These are phyloP conservation scores for Metarhizium rileyi DNA, from an alignment of 2,329 filamentous ascomycete species.

Conservation along the genomic window DNA sequence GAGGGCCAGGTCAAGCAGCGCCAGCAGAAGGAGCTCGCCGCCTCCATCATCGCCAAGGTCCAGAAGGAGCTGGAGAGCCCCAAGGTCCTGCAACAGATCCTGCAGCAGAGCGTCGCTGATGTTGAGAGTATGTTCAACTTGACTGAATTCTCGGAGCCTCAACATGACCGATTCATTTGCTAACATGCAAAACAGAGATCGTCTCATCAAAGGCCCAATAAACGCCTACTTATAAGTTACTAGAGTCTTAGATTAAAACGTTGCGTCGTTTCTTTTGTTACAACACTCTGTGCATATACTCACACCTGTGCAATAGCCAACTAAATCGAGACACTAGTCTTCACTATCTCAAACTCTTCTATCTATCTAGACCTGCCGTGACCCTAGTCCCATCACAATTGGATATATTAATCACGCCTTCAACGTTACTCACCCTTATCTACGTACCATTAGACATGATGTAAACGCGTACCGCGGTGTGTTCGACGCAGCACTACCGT, in stretches of 20 bases:
- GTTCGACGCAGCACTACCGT: no score
- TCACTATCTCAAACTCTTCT: conserved; percentile 6
- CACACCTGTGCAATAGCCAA: conserved; percentile 55
- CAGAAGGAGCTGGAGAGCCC: conserved; percentile 98
- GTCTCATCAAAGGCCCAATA: conserved; percentile 56
- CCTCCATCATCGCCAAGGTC: conserved; percentile 92
- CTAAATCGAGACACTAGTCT: conserved; percentile 8
- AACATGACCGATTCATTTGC: conserved; percentile 10
- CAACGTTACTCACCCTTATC: not conserved
- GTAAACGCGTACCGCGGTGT: no score
- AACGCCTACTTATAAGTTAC: conserved; percentile 29
- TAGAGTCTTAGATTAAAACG: conserved; percentile 26
- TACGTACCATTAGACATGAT: no score
- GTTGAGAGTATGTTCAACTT: conserved; percentile 66
- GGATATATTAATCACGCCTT: not conserved
- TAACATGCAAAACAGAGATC: conserved; percentile 41
- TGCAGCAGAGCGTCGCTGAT: conserved; percentile 91
- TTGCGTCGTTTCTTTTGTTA: conserved; percentile 40
- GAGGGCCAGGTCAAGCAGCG: conserved; percentile 98
- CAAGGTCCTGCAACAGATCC: conserved; percentile 92
- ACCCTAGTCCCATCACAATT: not conserved
- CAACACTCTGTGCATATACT: conserved; percentile 43
- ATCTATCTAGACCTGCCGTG: not conserved
- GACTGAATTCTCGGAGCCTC: not conserved
- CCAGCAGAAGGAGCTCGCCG: conserved; percentile 92